phyloP scores from a whole-genome alignment of 2,329 filamentous ascomycete species.

The Nemania sp. region DNA sequence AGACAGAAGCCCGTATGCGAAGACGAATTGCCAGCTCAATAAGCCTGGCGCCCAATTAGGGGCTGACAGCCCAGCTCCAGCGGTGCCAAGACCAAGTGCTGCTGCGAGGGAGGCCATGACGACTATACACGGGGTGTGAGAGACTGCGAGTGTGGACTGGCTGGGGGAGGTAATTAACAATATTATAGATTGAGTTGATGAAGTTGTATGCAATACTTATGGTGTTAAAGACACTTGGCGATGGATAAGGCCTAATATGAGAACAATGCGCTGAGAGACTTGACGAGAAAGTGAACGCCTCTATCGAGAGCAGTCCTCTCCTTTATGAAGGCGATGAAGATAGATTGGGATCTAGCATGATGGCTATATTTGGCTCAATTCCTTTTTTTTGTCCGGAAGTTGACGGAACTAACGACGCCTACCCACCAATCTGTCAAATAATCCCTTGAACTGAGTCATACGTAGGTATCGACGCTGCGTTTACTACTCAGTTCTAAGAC shows the following conservation, averaged over 20 bases:
- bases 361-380: no score
- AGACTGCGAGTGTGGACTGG: not conserved
- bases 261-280: not conserved
- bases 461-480: no score
- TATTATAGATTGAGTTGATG: not conserved
- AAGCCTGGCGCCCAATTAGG: slow-evolving; percentile 38
- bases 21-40: slow-evolving; percentile 48
- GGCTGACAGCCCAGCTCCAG: slow-evolving; percentile 15
- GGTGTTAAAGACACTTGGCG: not conserved
- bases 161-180: not conserved
- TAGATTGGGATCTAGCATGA: no score
- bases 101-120: slow-evolving; percentile 31
- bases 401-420: no score
- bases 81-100: slow-evolving; percentile 36
- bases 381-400: no score
- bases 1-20: slow-evolving; percentile 49
- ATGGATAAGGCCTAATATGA: not conserved
- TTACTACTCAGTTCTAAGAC: no score
- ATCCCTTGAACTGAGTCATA: no score
- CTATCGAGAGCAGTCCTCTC: not conserved
- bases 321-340: not conserved
- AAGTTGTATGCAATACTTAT: not conserved
- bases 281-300: not conserved
- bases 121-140: not conserved
- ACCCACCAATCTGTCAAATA: no score